These are phyloP conservation scores for Phaeomoniella chlamydospora DNA, from an alignment of 2,329 filamentous ascomycete genomes.

Conservation along the genomic window DNA sequence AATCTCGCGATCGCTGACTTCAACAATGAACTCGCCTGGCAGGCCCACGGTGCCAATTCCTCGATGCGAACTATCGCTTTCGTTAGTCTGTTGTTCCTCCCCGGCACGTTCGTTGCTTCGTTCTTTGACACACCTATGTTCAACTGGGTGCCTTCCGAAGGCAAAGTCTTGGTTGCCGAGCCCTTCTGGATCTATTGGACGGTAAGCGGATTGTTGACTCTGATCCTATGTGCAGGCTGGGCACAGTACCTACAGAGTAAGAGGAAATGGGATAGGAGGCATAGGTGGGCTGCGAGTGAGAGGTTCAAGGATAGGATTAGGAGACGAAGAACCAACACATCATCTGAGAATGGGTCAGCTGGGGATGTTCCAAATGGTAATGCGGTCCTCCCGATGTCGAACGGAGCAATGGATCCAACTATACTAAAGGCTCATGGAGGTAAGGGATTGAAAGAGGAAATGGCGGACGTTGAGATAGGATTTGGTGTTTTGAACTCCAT, in stretches of 20 bases:
- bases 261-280: conserved; percentile 2
- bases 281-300: conserved; percentile 4
- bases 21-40: conserved; percentile 10
- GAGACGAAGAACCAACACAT: not conserved
- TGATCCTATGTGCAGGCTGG: conserved; percentile 4
- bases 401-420: too few relatives aligned
- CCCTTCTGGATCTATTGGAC: conserved; percentile 8
- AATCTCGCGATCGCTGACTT: conserved; percentile 9
- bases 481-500: too few relatives aligned
- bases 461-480: too few relatives aligned
- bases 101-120: conserved; percentile 8
- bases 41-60: conserved; percentile 7
- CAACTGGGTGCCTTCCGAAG: conserved; percentile 3
- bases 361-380: too few relatives aligned
- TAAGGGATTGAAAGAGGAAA: too few relatives aligned
- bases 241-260: conserved; percentile 5
- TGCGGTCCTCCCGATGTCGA: too few relatives aligned
- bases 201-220: conserved; percentile 4
- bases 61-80: conserved; percentile 10
- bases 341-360: too few relatives aligned
- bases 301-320: conserved; percentile 5
- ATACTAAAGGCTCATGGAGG: too few relatives aligned
- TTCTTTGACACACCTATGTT: conserved; percentile 11
- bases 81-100: conserved; percentile 7
- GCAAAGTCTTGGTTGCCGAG: conserved; percentile 4